Evolutionary conservation across 176 grass and related monocot species (phyloP), one percentile per base, ranked within the genome.

Genomic region (Rhynchospora pubera): DNA sequence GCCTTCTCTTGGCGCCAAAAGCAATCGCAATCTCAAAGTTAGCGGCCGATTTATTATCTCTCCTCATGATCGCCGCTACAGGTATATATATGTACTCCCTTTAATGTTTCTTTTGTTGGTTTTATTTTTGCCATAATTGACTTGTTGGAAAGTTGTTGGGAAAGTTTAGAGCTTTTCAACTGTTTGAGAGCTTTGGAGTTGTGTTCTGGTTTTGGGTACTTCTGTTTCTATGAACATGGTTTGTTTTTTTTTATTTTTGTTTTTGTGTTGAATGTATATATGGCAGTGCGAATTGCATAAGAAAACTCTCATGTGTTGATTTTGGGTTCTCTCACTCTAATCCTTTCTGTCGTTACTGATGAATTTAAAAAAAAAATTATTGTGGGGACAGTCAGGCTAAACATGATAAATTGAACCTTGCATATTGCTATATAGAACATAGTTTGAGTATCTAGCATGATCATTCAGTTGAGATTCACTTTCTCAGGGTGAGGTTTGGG

Each of bases 1-100:
- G 15, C 95, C 92, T 7, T 98, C 95, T 7, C 95, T 98, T 58
- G 95, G 95, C 26, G 95, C 92, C 5, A 52, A 88, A 79, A 94
- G 95, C 79, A 91, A 89, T 85, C 95, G 92, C 11, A 86, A 87
- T 60, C 75, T 85, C 79, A 92, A 89, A 67, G 92, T 98, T 52
- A 65, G 86, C 2, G 77, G 86, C 2, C 59, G 1, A 34, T 91
- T 89, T 83, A 87, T 91, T 65, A 32, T 98, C 57, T 94, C 95
- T 5, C 95, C 95, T 61, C 93, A 94, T 44, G 92, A 98, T 85
- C 88, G 79, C 14, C 77, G 84, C 64, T 98, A 98, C 84, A 92
- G 95, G 95, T 97, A n/a, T n/a, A n/a, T n/a, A n/a, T n/a, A 3
- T 5, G 18, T 50, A 18, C 6, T 5, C 55, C 28, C 9, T 82